Conservation (phyloP, 2,329 filamentous ascomycete species). For the Phialocephala subalpina region DNA sequence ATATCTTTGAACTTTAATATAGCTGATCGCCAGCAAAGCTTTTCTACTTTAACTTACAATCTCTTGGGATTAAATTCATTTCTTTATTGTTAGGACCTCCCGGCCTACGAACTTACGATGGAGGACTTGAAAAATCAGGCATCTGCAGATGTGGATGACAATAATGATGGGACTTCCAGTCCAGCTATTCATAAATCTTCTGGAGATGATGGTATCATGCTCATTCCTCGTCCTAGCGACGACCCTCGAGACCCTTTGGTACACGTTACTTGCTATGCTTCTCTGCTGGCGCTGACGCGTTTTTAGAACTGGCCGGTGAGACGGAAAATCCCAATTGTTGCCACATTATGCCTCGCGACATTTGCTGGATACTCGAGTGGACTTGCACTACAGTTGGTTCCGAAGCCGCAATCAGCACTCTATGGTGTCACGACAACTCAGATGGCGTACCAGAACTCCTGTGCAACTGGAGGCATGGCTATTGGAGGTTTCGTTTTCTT, state of each 20-base stretch:
- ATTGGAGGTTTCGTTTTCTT: conserved; percentile 48
- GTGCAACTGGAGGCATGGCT: conserved; percentile 48
- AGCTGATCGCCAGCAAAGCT: too few species aligned
- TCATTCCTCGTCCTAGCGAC: conserved; percentile 52
- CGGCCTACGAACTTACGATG: too few species aligned
- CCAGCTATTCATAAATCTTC: not conserved
- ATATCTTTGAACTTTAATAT: too few species aligned
- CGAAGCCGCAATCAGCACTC: conserved; percentile 24
- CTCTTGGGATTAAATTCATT: too few species aligned
- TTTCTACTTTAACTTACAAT: too few species aligned
- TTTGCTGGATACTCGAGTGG: conserved; percentile 26
- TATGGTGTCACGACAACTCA: conserved; percentile 26
- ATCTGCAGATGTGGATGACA: not conserved
- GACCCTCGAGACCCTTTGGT: conserved; percentile 56
- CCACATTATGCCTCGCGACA: conserved; percentile 25
- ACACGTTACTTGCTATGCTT: not conserved
- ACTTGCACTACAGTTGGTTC: conserved; percentile 25
- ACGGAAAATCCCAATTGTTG: conserved; percentile 28
- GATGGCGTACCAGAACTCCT: conserved; percentile 42
- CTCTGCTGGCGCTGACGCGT: conserved; percentile 41
- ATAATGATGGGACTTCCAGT: not conserved
- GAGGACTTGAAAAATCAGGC: not conserved
- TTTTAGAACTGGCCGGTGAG: conserved; percentile 44
- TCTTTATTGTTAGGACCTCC: too few species aligned
- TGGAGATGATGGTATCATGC: conserved; percentile 21